These are phyloP conservation scores for Fusarium torulosum DNA, from an alignment of 2,329 filamentous ascomycete species.

Conservation along the genomic window DNA sequence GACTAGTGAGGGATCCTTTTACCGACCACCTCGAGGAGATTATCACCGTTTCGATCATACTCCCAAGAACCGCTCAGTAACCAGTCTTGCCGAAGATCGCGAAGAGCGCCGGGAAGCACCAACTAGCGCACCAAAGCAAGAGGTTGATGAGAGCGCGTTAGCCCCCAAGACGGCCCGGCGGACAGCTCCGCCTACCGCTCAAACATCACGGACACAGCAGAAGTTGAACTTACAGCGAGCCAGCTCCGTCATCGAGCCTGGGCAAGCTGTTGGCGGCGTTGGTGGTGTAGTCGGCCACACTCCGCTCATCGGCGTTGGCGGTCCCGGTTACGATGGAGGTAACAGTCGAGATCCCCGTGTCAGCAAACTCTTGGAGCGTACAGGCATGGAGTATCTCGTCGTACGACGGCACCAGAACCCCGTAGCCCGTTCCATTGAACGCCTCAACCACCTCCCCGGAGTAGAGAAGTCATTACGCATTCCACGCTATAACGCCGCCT, in stretches of 20 bases:
- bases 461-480: conserved; percentile 65
- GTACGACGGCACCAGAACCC: conserved; percentile 80
- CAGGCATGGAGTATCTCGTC: conserved; percentile 79
- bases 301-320: conserved; percentile 65
- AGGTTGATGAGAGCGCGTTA: conserved; percentile 60
- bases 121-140: conserved; percentile 45
- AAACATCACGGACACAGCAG: conserved; percentile 77
- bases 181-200: conserved; percentile 59
- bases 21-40: conserved; percentile 53
- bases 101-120: conserved; percentile 40
- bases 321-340: conserved; percentile 65
- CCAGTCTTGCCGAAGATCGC: conserved; percentile 50
- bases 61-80: conserved; percentile 59
- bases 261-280: conserved; percentile 58
- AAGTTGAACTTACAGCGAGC: conserved; percentile 81
- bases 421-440: conserved; percentile 70
- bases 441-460: conserved; percentile 62
- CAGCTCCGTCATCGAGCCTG: conserved; percentile 77
- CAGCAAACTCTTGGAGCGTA: conserved; percentile 74
- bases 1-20: conserved; percentile 66
- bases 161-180: conserved; percentile 59
- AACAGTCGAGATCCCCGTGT: conserved; percentile 71
- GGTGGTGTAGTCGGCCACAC: conserved; percentile 58
- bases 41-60: conserved; percentile 52
- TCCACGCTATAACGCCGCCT: conserved; percentile 55